Evolutionary conservation across 371 early-diverging fungal species (phyloP), one percentile per base, ranked within the genome.

Genomic region (Capillidium heterosporum): DNA sequence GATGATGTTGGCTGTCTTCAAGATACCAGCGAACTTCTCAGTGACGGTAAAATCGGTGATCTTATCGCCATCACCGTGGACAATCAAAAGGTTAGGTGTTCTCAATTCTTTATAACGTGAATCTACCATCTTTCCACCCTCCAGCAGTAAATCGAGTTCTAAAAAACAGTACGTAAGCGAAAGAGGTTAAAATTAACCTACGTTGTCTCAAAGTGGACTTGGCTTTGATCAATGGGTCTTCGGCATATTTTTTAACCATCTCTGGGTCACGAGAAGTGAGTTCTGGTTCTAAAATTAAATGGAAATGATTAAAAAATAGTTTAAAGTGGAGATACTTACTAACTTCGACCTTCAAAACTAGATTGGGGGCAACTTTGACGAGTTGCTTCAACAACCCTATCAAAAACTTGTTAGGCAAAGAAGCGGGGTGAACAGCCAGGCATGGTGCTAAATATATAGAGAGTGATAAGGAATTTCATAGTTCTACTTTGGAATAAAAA

Each of bases 221-320:
- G 43, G 65, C 65, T 54, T 76, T 75, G 4, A 77, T 63, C n/a
- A 80, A 62, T 4, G 78, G 76, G 58, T 82, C 82, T 1, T 62
- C 47, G 10, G 61, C 54, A 56, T 75, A 79, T 13, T 61, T 70
- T 48, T 65, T 56, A 1, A 77, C 63, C 57, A 72, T 69, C 1
- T 68, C 58, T 27, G 60, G 42, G 43, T 76, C 75, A 46, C 72
- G 74, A 40, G 71, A 72, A 19, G 77, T 70, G 21, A 60, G 63
- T 1, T 60, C 58, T 0, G 63, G 28, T 17, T 64, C 42, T 23
- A 7, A 35, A 35, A 7, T 35, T 35, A 61, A 39, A 40, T 44
- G 35, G 35, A 35, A 35, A 35, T 35, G 4, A 35, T 7, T 35
- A 7, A 35, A 35, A 35, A 7, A 7, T 35, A 35, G 13, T 4